A percentile compares a stretch with the other conserved stretches of the same genome.
These are phyloP conservation scores for Chiua virens DNA, from an alignment of 768 basidiomycete species.

Conservation along the genomic window DNA sequence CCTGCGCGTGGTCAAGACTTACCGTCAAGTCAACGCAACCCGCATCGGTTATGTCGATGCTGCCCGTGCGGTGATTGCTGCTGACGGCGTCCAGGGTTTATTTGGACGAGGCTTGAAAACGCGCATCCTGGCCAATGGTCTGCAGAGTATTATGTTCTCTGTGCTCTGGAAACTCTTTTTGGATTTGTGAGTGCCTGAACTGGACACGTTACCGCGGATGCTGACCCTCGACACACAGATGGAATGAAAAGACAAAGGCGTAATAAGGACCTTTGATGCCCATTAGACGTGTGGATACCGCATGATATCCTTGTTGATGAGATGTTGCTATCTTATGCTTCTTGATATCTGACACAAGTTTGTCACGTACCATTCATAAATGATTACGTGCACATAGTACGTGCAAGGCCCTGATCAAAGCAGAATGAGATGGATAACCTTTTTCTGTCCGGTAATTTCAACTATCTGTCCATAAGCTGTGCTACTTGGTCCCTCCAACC, in stretches of 20 bases:
- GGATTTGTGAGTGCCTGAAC: conserved; percentile 65
- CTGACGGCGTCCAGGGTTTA: conserved; percentile 76
- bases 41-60: conserved; percentile 79
- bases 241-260: conserved; percentile 34
- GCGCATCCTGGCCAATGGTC: conserved; percentile 83
- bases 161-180: conserved; percentile 89
- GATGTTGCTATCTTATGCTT: no score
- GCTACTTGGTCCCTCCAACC: conserved; percentile 6
- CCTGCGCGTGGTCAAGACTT: conserved; percentile 92
- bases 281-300: no score
- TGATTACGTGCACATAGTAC: no score
- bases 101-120: conserved; percentile 91
- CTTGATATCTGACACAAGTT: no score
- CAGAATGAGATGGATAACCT: no score
- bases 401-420: no score
- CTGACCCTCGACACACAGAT: conserved; percentile 21
- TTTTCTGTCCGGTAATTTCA: no score
- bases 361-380: not conserved
- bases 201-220: not conserved
- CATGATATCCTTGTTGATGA: no score
- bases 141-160: conserved; percentile 90
- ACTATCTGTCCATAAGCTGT: conserved; percentile 9
- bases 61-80: conserved; percentile 69
- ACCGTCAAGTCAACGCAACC: conserved; percentile 85
- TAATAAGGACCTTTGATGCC: no score